Percentiles rank a stretch among this genome's conserved stretches.
These are phyloP conservation scores for Ophiocordyceps robertsii DNA, from an alignment of 2,329 filamentous ascomycete genomes.

Conservation along the genomic window DNA sequence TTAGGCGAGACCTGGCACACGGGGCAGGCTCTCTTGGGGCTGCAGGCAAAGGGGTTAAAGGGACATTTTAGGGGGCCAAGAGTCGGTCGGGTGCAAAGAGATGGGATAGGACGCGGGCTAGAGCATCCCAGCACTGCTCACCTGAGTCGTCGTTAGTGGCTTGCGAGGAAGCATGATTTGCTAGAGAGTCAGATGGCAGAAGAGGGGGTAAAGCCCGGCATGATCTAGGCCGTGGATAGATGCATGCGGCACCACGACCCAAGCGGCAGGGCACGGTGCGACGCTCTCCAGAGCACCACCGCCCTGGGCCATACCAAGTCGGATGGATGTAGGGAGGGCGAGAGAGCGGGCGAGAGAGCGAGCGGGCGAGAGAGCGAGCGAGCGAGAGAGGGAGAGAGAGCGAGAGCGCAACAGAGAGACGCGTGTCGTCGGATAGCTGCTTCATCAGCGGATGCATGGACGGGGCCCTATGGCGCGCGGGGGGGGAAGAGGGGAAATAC, in stretches of 20 bases:
- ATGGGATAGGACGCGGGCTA: background rate
- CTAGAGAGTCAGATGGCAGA: background rate
- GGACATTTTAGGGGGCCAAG: background rate
- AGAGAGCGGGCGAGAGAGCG: too few species aligned
- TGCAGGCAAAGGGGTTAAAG: background rate
- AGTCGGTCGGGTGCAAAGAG: background rate
- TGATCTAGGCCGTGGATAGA: background rate
- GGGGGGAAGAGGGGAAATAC: background rate
- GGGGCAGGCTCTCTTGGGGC: background rate
- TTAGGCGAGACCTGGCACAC: conserved; percentile 1
- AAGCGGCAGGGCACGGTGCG: background rate
- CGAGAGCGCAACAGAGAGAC: too few species aligned
- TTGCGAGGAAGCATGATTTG: background rate
- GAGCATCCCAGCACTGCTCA: background rate
- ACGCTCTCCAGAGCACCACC: background rate
- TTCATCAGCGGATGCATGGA: background rate
- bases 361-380: too few species aligned
- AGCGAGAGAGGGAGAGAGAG: background rate
- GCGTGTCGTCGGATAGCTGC: background rate
- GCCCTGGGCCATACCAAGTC: too few species aligned
- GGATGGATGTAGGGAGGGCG: too few species aligned
- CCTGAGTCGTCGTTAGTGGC: background rate
- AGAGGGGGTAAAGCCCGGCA: background rate
- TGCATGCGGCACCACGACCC: background rate
- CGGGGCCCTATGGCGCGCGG: background rate